These are phyloP conservation scores for Sporopachydermia lactativora DNA, from an alignment of 805 yeast genomes.

Conservation along the genomic window DNA sequence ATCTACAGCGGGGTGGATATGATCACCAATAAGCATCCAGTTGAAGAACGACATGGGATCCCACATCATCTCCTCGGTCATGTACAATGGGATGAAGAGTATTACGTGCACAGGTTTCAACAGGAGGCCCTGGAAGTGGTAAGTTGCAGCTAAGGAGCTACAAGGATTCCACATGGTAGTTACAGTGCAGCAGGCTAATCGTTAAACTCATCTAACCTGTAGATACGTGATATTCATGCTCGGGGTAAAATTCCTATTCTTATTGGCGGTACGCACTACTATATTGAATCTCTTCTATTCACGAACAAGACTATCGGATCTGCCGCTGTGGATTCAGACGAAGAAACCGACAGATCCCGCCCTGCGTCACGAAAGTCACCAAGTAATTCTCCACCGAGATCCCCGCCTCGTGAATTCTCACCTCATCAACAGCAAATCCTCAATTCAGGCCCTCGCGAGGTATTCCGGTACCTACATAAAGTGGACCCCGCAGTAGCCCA, in stretches of 20 bases:
- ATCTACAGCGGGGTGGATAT: constrained; percentile 61
- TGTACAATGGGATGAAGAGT: constrained; percentile 66
- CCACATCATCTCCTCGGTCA: constrained; percentile 85
- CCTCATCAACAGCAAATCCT: constrained; percentile 29
- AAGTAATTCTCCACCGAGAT: constrained; percentile 3
- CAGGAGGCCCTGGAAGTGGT: constrained; percentile 41
- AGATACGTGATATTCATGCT: constrained; percentile 49
- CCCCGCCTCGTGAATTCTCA: constrained; percentile 8
- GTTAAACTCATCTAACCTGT: constrained; percentile 3
- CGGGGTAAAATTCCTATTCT: constrained; percentile 71
- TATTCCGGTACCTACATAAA: constrained; percentile 31
- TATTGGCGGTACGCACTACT: constrained; percentile 95
- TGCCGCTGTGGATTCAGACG: constrained; percentile 5
- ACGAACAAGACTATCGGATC: constrained; percentile 47
- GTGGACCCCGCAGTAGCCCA: constrained; percentile 61
- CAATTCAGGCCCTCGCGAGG: constrained; percentile 26
- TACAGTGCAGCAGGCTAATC: background rate
- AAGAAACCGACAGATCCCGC: constrained; percentile 5
- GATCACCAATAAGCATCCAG: constrained; percentile 88
- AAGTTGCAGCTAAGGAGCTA: constrained; percentile 1
- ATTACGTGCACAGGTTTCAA: constrained; percentile 66
- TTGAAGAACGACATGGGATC: constrained; percentile 57
- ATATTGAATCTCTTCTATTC: constrained; percentile 65
- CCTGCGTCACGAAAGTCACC: constrained; percentile 7
- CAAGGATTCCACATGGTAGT: too few relatives aligned